Evolutionary conservation across 179 eudicot species (phyloP).

Genomic region (Sideroxylon spinosum): DNA sequence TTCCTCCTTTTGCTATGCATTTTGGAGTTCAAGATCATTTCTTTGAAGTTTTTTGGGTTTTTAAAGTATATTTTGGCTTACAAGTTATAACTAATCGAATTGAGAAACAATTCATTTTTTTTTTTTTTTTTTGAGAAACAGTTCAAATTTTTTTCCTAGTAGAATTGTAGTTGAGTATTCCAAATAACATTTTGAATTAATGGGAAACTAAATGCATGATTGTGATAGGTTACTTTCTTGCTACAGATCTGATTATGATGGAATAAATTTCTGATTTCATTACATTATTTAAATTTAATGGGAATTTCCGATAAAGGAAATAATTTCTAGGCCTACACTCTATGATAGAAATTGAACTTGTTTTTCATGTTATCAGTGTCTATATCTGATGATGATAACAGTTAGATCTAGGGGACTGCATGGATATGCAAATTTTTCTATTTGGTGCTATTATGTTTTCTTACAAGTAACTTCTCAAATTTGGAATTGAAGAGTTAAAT

Average conservation of each 20-base stretch:
- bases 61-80: not conserved
- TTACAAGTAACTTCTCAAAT: not conserved
- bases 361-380: not conserved
- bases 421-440: not conserved
- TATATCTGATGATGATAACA: not conserved
- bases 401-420: not conserved
- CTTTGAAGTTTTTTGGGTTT: no score
- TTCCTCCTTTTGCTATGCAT: not conserved
- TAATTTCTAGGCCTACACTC: not conserved
- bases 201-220: not conserved
- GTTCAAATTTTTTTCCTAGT: not conserved
- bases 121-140: not conserved
- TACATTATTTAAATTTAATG: not conserved
- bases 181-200: not conserved
- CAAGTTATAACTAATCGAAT: no score
- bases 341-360: not conserved
- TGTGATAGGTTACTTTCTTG: not conserved
- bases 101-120: not conserved
- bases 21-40: not conserved
- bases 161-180: not conserved
- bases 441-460: not conserved
- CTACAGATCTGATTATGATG: not conserved
- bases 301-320: not conserved
- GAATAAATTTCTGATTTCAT: not conserved
- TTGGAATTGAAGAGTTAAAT: no score